A percentile compares a stretch with the other conserved stretches of the same genome.
Conservation (phyloP, 345 rosid species). For the Orychophragmus violaceus region DNA sequence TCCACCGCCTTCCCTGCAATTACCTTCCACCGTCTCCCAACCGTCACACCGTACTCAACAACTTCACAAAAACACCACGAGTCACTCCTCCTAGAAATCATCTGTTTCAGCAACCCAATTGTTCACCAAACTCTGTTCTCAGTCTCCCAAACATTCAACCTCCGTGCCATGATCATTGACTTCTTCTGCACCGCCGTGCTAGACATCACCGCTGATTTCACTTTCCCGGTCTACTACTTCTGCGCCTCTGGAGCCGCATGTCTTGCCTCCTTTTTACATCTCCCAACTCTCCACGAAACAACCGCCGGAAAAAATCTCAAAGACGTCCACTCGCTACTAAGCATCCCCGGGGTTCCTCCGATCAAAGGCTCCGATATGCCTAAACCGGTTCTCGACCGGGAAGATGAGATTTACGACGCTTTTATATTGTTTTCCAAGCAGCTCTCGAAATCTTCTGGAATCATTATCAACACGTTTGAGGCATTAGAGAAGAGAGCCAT, state of each 20-base stretch:
- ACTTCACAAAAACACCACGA: slow-evolving; percentile 31
- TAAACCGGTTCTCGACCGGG: slow-evolving; percentile 22
- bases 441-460: slow-evolving; percentile 35
- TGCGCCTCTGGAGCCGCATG: slow-evolving; percentile 37
- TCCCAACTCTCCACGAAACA: slow-evolving; percentile 31
- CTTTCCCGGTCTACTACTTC: slow-evolving; percentile 43
- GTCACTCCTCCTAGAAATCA: slow-evolving; percentile 27
- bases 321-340: slow-evolving; percentile 33
- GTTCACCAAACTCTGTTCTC: slow-evolving; percentile 35
- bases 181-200: slow-evolving; percentile 40
- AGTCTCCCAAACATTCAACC: slow-evolving; percentile 26
- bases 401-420: slow-evolving; percentile 23
- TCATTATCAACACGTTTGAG: slow-evolving; percentile 53
- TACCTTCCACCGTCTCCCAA: slow-evolving; percentile 44
- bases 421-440: slow-evolving; percentile 1
- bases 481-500: slow-evolving; percentile 39
- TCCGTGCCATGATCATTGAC: slow-evolving; percentile 39
- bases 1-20: slow-evolving; percentile 38
- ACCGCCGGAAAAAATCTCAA: slow-evolving; percentile 27
- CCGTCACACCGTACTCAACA: slow-evolving; percentile 21
- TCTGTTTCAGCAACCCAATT: slow-evolving; percentile 36
- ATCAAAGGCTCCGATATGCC: slow-evolving; percentile 31
- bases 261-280: slow-evolving; percentile 31
- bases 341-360: slow-evolving; percentile 42
- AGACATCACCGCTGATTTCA: slow-evolving; percentile 28